Percentiles rank a stretch among this genome's conserved stretches.
Conservation (phyloP, 371 early-diverging fungal genomes). For the Apophysomyces trapeziformis region DNA sequence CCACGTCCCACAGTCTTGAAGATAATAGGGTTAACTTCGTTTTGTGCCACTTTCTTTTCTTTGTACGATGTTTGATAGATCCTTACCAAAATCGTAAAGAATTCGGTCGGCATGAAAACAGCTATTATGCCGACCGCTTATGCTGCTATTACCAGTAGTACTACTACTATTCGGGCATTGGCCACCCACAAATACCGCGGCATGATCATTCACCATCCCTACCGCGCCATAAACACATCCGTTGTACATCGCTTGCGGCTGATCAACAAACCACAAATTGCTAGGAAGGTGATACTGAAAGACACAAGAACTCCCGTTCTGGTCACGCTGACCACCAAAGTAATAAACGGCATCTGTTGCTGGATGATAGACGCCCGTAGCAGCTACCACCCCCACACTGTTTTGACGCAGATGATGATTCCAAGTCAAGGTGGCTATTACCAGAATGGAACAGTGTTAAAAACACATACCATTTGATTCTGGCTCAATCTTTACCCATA, state of each 20-base stretch:
- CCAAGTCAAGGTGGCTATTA: conserved; percentile 12
- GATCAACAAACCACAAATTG: conserved; percentile 13
- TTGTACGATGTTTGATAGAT: neutral
- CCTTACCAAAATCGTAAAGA: conserved; percentile 14
- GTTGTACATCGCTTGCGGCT: conserved; percentile 1
- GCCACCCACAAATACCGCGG: conserved; percentile 12
- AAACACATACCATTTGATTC: no score
- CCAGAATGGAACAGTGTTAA: neutral
- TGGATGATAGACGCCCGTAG: conserved; percentile 9
- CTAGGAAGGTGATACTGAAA: conserved; percentile 13
- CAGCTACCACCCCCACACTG: conserved; percentile 4
- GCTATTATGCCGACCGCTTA: conserved; percentile 1
- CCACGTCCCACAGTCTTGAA: neutral
- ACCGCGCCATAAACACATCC: conserved; percentile 8
- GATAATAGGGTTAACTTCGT: neutral
- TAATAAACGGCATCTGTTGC: conserved; percentile 9
- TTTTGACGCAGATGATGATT: conserved; percentile 11
- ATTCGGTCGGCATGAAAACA: conserved; percentile 12
- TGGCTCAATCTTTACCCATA: neutral
- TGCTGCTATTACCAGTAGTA: neutral
- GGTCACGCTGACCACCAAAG: conserved; percentile 8
- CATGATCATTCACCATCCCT: neutral
- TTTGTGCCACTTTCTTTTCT: neutral
- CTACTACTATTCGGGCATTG: conserved; percentile 1
- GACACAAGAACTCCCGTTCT: neutral